Evolutionary conservation across 2,329 filamentous ascomycete species (phyloP).

Genomic region (Colletotrichum lupini): DNA sequence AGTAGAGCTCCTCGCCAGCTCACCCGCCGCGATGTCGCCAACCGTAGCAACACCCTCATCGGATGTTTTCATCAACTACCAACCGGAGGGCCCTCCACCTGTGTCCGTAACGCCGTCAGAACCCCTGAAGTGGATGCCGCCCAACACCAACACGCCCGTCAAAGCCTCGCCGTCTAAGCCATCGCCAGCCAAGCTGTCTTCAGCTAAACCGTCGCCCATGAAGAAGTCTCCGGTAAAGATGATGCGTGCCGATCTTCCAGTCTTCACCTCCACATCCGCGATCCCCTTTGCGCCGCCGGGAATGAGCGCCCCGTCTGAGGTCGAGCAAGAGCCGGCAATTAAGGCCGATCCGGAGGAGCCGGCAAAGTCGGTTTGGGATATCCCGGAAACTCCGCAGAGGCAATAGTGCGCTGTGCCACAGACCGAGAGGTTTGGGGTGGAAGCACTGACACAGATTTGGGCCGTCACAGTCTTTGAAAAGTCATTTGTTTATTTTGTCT

Average conservation of each 20-base stretch:
- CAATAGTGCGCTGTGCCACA: background rate
- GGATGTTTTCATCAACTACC: slow-evolving; percentile 64
- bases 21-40: slow-evolving; percentile 42
- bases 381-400: slow-evolving; percentile 48
- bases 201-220: slow-evolving; percentile 27
- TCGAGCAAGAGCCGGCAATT: background rate
- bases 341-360: slow-evolving; percentile 26
- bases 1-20: slow-evolving; percentile 42
- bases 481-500: background rate
- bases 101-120: slow-evolving; percentile 49
- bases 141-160: slow-evolving; percentile 53
- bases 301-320: background rate
- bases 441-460: background rate
- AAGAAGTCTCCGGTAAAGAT: slow-evolving; percentile 35
- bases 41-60: slow-evolving; percentile 35
- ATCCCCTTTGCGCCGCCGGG: slow-evolving; percentile 57
- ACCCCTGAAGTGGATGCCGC: slow-evolving; percentile 63
- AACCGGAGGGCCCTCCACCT: slow-evolving; percentile 63
- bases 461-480: background rate
- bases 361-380: slow-evolving; percentile 43
- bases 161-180: slow-evolving; percentile 42
- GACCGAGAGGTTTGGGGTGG: background rate
- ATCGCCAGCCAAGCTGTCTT: slow-evolving; percentile 47
- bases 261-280: slow-evolving; percentile 54
- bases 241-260: slow-evolving; percentile 50